A percentile compares a stretch with the other conserved stretches of the same genome.
These are phyloP conservation scores for Zygotorulaspora danielsina DNA, from an alignment of 805 yeast species.

Conservation along the genomic window DNA sequence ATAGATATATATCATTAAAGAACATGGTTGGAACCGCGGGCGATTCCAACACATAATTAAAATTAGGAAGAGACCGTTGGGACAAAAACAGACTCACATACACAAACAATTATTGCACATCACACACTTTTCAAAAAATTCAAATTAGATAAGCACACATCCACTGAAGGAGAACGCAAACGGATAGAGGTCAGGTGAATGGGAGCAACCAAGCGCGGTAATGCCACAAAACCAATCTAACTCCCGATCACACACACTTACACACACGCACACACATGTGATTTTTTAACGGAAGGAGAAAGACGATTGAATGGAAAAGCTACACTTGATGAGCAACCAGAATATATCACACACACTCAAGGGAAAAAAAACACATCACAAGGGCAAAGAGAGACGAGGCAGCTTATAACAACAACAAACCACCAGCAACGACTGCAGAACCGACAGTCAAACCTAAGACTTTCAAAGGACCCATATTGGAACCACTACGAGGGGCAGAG, in stretches of 20 bases:
- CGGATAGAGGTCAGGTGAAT: neutral
- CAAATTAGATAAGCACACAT: neutral
- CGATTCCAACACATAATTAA: neutral
- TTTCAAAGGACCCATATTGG: slow-evolving; percentile 22
- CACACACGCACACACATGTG: slow-evolving; percentile 14
- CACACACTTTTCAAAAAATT: neutral
- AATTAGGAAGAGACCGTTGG: slow-evolving; percentile 4
- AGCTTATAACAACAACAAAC: slow-evolving; percentile 42
- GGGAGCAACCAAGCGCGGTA: no score
- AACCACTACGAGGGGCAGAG: slow-evolving; percentile 22
- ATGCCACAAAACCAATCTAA: neutral
- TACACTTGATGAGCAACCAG: no score
- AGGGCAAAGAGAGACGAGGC: no score
- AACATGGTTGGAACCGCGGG: neutral
- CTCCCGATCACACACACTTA: neutral
- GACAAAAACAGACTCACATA: slow-evolving; percentile 13
- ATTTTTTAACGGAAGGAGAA: slow-evolving; percentile 3
- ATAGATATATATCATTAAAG: neutral
- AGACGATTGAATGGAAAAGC: no score
- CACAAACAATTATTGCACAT: slow-evolving; percentile 6
- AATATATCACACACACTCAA: slow-evolving; percentile 1
- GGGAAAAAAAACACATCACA: neutral
- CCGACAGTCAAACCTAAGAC: slow-evolving; percentile 37
- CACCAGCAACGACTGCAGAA: slow-evolving; percentile 49
- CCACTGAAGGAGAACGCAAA: neutral